Evolutionary conservation across 164 flowering plant genomes (phyloP).

Genomic region (Stephania japonica): DNA sequence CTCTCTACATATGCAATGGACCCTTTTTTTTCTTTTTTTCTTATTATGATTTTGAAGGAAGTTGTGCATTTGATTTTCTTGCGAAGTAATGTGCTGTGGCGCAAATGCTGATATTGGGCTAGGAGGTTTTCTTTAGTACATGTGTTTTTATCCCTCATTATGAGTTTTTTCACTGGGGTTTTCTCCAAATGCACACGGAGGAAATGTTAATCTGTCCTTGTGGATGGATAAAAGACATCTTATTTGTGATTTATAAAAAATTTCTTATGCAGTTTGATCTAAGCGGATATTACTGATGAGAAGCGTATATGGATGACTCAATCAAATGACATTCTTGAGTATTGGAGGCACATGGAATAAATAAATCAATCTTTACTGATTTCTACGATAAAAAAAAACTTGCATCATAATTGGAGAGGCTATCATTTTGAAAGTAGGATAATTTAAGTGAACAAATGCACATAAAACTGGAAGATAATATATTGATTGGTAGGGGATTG

Average conservation of each 20-base stretch:
- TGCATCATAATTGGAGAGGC: background rate
- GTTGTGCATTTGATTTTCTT: too few relatives aligned
- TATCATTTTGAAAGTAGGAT: background rate
- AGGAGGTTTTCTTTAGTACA: too few relatives aligned
- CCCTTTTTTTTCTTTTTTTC: too few relatives aligned
- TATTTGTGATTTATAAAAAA: too few relatives aligned
- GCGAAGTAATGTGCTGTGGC: too few relatives aligned
- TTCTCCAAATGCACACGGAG: background rate
- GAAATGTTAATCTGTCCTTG: background rate
- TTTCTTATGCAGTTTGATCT: background rate
- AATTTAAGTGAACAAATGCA: background rate
- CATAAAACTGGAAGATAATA: background rate
- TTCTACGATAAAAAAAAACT: too few relatives aligned
- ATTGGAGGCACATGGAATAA: too few relatives aligned
- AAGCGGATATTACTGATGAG: background rate
- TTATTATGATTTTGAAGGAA: too few relatives aligned
- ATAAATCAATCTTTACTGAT: background rate
- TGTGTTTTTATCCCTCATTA: too few relatives aligned
- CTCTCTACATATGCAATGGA: too few relatives aligned
- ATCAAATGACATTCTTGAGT: background rate
- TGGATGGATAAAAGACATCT: background rate
- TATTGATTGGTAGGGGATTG: background rate
- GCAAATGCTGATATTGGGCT: too few relatives aligned
- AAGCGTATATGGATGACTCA: background rate
- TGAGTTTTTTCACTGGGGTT: too few relatives aligned